Evolutionary conservation across 2,329 filamentous ascomycete species (phyloP).

Genomic region (Diaporthe capsici): DNA sequence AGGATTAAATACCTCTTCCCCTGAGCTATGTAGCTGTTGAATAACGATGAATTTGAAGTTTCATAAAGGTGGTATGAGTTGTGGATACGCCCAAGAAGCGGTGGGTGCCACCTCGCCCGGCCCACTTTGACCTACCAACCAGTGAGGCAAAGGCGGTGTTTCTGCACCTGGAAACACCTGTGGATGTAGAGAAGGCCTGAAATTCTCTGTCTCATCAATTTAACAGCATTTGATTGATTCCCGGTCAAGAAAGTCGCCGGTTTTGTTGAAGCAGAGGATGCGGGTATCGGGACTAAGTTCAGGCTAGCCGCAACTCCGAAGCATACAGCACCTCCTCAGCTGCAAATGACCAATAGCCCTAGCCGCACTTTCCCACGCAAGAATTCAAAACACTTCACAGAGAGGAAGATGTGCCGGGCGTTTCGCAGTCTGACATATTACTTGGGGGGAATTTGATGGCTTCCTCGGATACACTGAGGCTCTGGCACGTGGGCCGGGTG

Average conservation of each 20-base stretch:
- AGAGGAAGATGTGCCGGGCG: too few relatives aligned
- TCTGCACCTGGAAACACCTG: not conserved
- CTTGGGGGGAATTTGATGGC: too few relatives aligned
- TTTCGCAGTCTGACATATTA: not conserved
- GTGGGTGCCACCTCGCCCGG: too few relatives aligned
- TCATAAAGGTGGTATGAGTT: not conserved
- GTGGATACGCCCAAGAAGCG: not conserved
- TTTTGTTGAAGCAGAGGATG: not conserved
- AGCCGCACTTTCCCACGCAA: too few relatives aligned
- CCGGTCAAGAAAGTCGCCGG: not conserved
- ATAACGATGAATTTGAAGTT: not conserved
- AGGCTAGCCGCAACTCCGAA: too few relatives aligned
- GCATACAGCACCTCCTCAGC: too few relatives aligned
- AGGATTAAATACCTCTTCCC: slow-evolving; percentile 30
- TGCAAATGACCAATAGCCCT: too few relatives aligned
- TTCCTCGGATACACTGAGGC: not conserved
- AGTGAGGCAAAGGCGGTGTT: not conserved
- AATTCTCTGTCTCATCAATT: not conserved
- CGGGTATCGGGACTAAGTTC: too few relatives aligned
- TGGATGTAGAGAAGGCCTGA: not conserved
- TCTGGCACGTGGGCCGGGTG: not conserved
- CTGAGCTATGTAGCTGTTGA: slow-evolving; percentile 41
- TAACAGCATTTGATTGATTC: not conserved
- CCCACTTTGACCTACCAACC: not conserved
- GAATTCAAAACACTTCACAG: too few relatives aligned